Base-by-base conservation (phyloP, 345 rosid species). In the Eucalyptus tenuipes region DNA sequence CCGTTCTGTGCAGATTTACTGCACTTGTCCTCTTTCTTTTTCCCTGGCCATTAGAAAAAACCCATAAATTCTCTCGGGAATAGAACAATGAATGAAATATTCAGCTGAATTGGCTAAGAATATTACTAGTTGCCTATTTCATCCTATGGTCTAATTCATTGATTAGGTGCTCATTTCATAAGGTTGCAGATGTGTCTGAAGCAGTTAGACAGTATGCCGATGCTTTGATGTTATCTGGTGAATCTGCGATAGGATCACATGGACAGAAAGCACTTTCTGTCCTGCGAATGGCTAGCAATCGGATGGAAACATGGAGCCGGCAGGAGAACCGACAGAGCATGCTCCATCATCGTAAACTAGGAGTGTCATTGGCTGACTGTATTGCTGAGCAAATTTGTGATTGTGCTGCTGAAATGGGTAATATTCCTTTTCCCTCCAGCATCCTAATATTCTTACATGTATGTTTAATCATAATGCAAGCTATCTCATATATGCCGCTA, bases 161-260 rank as follows among this genome's bases (percentile, higher is more conserved):
- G 82, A 75, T 22, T 40, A 37, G 82, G 37, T 37, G 27, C 87
- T 18, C 2, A 64, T 37, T 14, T 80, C 33, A 91, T 55, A 85
- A 94, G 97, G 96, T 95, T 84, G 96, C 98, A 82, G 98, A 95
- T 91, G 94, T 95, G 80, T 94, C 96, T 14, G 98, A 95, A 94
- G 96, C 93, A 86, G 96, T 95, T 88, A 90, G 96, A 88, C 96
- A 95, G 84, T 92, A 90, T 89, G 95, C 96, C 2, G 96, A 95
- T 88, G 98, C 96, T 49, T 71, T 95, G 91, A 95, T 95, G 98
- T 85, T 95, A 88, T 95, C 96, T 50, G 98, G 96, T 66, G 96
- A 95, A 90, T 95, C 96, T 20, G 98, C 98, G 33, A 93, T 95
- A 57, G 98, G 96, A 87, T 86, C 90, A 47, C 89, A 88, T 88